Evolutionary conservation across 2,329 filamentous ascomycete genomes (phyloP).

Genomic region (Cercospora sp.): DNA sequence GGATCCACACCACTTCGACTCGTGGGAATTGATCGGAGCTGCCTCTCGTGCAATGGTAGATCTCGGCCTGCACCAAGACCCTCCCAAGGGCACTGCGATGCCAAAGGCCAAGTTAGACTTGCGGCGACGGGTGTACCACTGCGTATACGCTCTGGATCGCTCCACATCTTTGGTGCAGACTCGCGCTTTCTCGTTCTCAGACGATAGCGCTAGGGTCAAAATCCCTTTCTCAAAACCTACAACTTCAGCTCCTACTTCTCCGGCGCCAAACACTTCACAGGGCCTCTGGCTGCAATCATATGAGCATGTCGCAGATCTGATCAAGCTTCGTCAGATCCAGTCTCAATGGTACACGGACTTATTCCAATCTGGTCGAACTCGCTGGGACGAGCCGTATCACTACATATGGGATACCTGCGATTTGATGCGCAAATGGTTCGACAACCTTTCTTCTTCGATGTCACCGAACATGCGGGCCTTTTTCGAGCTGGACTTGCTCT

Average conservation of each 20-base stretch:
- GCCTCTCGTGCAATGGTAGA: conserved; percentile 86
- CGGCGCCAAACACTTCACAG: conserved; percentile 31
- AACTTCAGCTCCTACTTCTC: conserved; percentile 29
- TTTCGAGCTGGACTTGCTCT: conserved; percentile 85
- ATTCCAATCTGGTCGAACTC: conserved; percentile 72
- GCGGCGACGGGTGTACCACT: conserved; percentile 83
- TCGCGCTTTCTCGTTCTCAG: conserved; percentile 88
- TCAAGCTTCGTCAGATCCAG: conserved; percentile 80
- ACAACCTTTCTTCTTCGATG: conserved; percentile 67
- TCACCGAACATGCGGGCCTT: conserved; percentile 68
- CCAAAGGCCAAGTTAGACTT: conserved; percentile 72
- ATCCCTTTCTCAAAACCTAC: conserved; percentile 58
- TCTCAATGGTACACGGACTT: conserved; percentile 88
- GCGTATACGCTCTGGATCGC: conserved; percentile 85
- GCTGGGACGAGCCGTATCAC: conserved; percentile 66
- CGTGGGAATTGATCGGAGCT: conserved; percentile 90
- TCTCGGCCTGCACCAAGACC: conserved; percentile 89
- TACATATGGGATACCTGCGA: conserved; percentile 76
- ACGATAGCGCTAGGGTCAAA: conserved; percentile 81
- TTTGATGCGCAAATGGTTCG: conserved; percentile 77
- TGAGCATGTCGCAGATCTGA: conserved; percentile 73
- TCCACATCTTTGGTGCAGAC: conserved; percentile 86
- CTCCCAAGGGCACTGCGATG: conserved; percentile 66
- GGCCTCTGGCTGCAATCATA: conserved; percentile 56
- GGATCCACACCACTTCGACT: conserved; percentile 87